Conservation (phyloP, 208 protist species). For the Lotmaria passim region DNA sequence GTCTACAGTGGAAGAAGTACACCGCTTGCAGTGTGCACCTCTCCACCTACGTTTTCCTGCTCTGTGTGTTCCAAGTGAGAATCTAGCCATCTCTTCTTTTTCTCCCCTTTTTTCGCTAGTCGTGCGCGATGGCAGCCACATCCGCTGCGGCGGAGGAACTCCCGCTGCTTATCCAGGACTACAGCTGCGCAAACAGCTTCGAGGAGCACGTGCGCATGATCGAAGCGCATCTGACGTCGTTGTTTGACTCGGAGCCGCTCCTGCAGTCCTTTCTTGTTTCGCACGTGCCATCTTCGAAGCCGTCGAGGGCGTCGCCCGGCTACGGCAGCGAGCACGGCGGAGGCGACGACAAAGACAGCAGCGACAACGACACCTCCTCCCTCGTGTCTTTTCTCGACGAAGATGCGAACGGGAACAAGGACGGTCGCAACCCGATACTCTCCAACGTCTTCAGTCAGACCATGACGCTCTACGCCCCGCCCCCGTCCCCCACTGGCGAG, state of each 20-base stretch:
- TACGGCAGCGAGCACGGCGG: background rate
- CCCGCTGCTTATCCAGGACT: constrained; percentile 78
- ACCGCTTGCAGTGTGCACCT: too few species aligned
- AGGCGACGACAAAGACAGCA: background rate
- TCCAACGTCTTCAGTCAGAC: constrained; percentile 25
- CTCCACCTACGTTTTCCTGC: too few species aligned
- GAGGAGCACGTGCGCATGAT: constrained; percentile 63
- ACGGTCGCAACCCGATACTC: background rate
- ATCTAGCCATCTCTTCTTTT: background rate
- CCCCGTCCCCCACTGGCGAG: background rate
- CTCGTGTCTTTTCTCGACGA: constrained; percentile 20
- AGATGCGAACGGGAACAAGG: too few species aligned
- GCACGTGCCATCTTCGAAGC: background rate
- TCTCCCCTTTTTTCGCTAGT: background rate
- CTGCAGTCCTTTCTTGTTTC: constrained; percentile 46
- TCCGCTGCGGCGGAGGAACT: constrained; percentile 42
- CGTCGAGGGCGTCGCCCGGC: background rate
- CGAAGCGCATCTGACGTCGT: constrained; percentile 51
- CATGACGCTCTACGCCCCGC: constrained; percentile 28
- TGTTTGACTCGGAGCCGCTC: constrained; percentile 46
- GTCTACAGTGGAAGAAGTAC: too few species aligned
- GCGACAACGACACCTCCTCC: background rate
- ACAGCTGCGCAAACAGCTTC: constrained; percentile 75
- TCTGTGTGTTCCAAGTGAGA: too few species aligned
- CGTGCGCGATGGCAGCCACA: background rate